Evolutionary conservation across 2,329 filamentous ascomycete species (phyloP).

Genomic region (Ophiostoma sp.): DNA sequence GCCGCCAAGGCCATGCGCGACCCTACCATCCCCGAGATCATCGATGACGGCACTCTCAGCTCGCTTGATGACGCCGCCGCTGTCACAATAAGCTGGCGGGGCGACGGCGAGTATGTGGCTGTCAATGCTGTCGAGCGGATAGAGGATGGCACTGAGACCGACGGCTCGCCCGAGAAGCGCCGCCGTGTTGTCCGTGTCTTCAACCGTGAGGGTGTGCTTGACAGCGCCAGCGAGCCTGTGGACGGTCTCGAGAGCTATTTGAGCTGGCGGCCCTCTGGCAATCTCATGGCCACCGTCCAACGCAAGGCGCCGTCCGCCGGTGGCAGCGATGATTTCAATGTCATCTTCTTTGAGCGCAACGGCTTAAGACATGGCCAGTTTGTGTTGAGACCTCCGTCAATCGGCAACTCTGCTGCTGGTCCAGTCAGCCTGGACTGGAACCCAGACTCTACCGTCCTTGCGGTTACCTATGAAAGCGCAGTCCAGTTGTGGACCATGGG

Average conservation of each 20-base stretch:
- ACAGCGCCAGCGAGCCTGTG: slow-evolving; percentile 91
- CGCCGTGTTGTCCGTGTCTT: slow-evolving; percentile 84
- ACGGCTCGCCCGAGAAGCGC: slow-evolving; percentile 33
- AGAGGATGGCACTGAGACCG: slow-evolving; percentile 26
- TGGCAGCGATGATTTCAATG: slow-evolving; percentile 57
- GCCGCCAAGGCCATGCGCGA: slow-evolving; percentile 83
- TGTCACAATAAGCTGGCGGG: slow-evolving; percentile 81
- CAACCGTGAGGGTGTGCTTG: slow-evolving; percentile 80
- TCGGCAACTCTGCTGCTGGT: slow-evolving; percentile 31
- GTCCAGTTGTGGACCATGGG: slow-evolving; percentile 96
- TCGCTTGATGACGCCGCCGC: slow-evolving; percentile 60
- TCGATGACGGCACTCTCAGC: slow-evolving; percentile 77
- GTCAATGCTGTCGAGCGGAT: slow-evolving; percentile 66
- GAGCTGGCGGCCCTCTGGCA: slow-evolving; percentile 88
- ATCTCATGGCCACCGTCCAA: slow-evolving; percentile 83
- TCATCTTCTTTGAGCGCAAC: slow-evolving; percentile 95
- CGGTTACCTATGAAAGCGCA: slow-evolving; percentile 66
- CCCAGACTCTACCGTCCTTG: slow-evolving; percentile 81
- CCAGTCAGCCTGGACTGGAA: slow-evolving; percentile 77
- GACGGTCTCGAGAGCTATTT: slow-evolving; percentile 81
- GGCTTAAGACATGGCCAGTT: slow-evolving; percentile 96
- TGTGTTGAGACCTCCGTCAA: slow-evolving; percentile 51
- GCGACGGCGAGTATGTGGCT: slow-evolving; percentile 86
- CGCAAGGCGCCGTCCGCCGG: slow-evolving; percentile 34
- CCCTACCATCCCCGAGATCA: slow-evolving; percentile 87